Conservation (phyloP, 495 filamentous ascomycete species). For the Xanthoparmelia taractica region DNA sequence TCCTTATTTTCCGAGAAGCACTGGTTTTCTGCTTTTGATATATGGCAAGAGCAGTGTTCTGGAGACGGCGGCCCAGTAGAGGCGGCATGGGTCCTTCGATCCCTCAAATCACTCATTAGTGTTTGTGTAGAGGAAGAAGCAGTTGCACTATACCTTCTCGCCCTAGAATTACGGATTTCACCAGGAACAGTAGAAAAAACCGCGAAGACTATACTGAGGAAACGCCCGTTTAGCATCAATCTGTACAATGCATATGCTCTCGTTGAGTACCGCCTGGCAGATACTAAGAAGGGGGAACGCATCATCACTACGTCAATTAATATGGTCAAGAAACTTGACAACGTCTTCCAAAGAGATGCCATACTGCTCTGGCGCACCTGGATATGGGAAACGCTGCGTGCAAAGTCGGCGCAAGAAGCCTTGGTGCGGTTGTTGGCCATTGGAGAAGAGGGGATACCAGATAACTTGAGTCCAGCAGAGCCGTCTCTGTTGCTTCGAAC, state of each 20-base stretch:
- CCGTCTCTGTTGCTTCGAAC: constrained; percentile 40
- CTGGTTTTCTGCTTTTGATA: constrained; percentile 41
- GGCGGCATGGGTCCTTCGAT: constrained; percentile 43
- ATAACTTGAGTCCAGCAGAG: constrained; percentile 16
- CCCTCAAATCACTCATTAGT: constrained; percentile 50
- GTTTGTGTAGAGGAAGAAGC: constrained; percentile 36
- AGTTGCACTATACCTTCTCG: constrained; percentile 64
- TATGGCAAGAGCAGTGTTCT: constrained; percentile 28
- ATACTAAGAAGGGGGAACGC: constrained; percentile 46
- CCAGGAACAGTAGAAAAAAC: constrained; percentile 53
- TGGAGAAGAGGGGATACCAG: constrained; percentile 28
- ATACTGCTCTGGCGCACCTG: constrained; percentile 62
- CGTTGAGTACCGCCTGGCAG: constrained; percentile 55
- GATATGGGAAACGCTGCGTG: constrained; percentile 59
- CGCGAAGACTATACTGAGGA: constrained; percentile 65
- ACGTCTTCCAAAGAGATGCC: constrained; percentile 33
- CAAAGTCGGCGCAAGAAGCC: constrained; percentile 38
- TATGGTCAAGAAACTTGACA: constrained; percentile 42
- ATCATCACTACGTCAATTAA: constrained; percentile 60
- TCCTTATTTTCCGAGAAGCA: constrained; percentile 35
- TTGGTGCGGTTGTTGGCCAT: constrained; percentile 42
- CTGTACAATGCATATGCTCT: constrained; percentile 76
- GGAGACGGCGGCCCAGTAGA: constrained; percentile 28
- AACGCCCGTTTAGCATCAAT: constrained; percentile 51
- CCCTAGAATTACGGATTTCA: constrained; percentile 56